phyloP scores from a whole-genome alignment of 768 basidiomycete species.

The Lactarius pseudohatsudake region DNA sequence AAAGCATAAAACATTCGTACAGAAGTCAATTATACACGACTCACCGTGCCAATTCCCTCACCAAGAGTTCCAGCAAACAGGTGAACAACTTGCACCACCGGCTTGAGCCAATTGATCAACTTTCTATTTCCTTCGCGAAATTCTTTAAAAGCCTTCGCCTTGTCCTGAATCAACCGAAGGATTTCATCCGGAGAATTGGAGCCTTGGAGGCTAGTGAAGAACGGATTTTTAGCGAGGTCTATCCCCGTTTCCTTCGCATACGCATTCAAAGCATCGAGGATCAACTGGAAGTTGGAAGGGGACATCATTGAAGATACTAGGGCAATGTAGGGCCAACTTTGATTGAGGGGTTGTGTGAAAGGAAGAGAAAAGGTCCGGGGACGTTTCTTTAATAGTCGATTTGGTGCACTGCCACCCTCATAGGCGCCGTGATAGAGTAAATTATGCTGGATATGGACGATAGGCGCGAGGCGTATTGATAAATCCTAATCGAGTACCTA shows the following conservation, averaged over 20 bases:
- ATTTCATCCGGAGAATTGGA: slow-evolving; percentile 7
- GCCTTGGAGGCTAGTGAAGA: background rate
- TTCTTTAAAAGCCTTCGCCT: slow-evolving; percentile 14
- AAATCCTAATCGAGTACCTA: no score
- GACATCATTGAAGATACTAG: background rate
- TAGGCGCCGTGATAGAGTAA: no score
- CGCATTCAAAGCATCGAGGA: background rate
- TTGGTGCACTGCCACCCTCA: no score
- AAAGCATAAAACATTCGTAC: background rate
- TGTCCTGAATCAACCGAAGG: background rate
- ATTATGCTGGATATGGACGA: no score
- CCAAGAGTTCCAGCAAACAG: slow-evolving; percentile 8
- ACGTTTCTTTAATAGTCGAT: no score
- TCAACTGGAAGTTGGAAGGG: background rate
- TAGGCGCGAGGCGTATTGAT: no score
- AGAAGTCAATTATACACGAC: background rate
- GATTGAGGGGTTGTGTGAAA: background rate
- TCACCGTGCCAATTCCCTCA: background rate
- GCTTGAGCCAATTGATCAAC: slow-evolving; percentile 14
- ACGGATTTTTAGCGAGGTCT: slow-evolving; percentile 11
- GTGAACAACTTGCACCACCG: slow-evolving; percentile 9
- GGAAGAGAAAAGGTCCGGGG: background rate
- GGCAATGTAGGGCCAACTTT: background rate
- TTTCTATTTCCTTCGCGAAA: slow-evolving; percentile 15
- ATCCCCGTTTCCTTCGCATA: slow-evolving; percentile 17